Evolutionary conservation across 441 rosid species (phyloP).

Genomic region (Monsonia emarginata): DNA sequence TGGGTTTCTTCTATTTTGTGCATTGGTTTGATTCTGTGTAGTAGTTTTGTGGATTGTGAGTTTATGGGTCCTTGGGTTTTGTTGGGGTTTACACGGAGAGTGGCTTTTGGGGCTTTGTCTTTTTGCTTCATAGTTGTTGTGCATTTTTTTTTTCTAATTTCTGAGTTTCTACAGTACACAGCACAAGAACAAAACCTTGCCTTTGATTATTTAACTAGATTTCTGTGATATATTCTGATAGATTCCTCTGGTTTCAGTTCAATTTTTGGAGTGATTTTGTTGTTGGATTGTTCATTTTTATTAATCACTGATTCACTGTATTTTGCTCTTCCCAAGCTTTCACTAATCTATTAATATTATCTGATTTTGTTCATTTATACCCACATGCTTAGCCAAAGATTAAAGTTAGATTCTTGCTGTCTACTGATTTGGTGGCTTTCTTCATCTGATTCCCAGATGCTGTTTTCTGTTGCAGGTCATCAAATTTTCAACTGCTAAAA

Average conservation of each 20-base stretch:
- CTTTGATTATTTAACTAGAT: slow-evolving; percentile 24
- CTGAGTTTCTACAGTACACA: slow-evolving; percentile 15
- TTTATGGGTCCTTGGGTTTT: slow-evolving; percentile 26
- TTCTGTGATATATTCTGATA: slow-evolving; percentile 30
- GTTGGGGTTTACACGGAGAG: slow-evolving; percentile 43
- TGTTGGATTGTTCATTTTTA: slow-evolving; percentile 32
- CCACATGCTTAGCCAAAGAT: slow-evolving; percentile 15
- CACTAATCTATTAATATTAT: slow-evolving; percentile 2
- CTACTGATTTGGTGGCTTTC: slow-evolving; percentile 59
- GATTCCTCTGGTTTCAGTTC: slow-evolving; percentile 41
- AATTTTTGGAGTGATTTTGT: slow-evolving; percentile 31
- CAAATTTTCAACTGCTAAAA: slow-evolving; percentile 44
- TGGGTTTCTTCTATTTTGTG: slow-evolving; percentile 19
- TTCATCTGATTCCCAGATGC: slow-evolving; percentile 73
- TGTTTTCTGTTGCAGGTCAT: slow-evolving; percentile 70
- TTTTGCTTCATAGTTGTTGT: slow-evolving; percentile 23
- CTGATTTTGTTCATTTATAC: slow-evolving; percentile 25
- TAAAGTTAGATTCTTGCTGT: slow-evolving; percentile 62
- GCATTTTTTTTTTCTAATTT: neutral
- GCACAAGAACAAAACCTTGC: slow-evolving; percentile 15
- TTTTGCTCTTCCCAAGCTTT: slow-evolving; percentile 12
- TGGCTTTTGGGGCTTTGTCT: slow-evolving; percentile 38
- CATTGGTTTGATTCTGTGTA: slow-evolving; percentile 8
- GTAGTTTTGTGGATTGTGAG: slow-evolving; percentile 18
- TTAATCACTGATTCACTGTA: too few relatives aligned